Evolutionary conservation across 257 asterid species (phyloP), one percentile per base, ranked within the genome.

Genomic region (Buddleja alternifolia): DNA sequence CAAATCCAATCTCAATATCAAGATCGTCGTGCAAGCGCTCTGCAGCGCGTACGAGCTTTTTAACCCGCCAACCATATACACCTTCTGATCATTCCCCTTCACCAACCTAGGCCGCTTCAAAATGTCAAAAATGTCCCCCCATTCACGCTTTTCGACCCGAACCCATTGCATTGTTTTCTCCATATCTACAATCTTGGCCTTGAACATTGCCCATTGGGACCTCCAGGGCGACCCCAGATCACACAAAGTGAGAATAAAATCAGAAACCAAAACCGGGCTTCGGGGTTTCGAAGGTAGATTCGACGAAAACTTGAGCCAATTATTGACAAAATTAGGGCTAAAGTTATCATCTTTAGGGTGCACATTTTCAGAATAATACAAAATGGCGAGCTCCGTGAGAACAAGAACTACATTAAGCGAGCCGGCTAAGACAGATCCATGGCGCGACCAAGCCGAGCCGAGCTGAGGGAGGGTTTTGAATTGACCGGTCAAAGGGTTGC

Each of bases 371-470:
- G 96, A 80, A 1, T 83, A 93, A 54, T 93, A 93, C 16, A 93
- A 69, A 6, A 92, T 80, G 63, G 99, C 97, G 12, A 93, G 84
- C 75, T 93, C 99, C 9, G 97, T 93, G 69, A 93, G 90, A 14
- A 93, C 91, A 4, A 93, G 74, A 19, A 93, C 95, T 12, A 77
- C 79, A 59, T 72, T 76, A 0, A 77, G 79, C 10, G 93, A 86
- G 21, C 99, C 99, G 4, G 90, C 88, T 14, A 93, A 34, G 47
- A 93, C 99, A 1, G 96, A 88, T 65, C 97, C 99, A 42, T 93
- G 97, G 75, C 95, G 93, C 12, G 95, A 93, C 98, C 98, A 93
- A 40, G 98, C 98, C 0, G 97, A 90, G 66, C 98, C 98, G 63
- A 93, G 88, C 83, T 88, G 98, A 4, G 98, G 98, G 4, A 93